These are phyloP conservation scores for Ascochyta rabiei DNA, from an alignment of 2,329 filamentous ascomycete genomes.

Conservation along the genomic window DNA sequence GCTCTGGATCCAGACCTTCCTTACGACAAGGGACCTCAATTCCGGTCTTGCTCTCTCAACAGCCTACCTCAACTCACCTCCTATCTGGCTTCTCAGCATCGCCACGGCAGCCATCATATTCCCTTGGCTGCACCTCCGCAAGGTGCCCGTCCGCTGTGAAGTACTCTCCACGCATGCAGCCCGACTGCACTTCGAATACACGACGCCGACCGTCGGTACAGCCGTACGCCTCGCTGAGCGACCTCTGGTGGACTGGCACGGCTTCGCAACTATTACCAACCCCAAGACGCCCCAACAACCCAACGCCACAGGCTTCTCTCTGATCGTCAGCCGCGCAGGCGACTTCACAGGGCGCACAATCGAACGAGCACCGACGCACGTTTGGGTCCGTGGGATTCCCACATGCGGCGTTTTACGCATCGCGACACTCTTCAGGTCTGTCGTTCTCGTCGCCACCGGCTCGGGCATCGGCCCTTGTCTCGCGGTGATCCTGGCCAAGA, in stretches of 20 bases:
- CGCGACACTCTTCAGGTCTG: constrained; percentile 43
- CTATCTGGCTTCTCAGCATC: constrained; percentile 72
- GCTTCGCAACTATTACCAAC: constrained; percentile 50
- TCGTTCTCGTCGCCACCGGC: constrained; percentile 48
- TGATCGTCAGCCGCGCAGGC: constrained; percentile 48
- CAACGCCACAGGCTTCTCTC: constrained; percentile 37
- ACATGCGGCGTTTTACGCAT: constrained; percentile 46
- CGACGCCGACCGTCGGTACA: constrained; percentile 40
- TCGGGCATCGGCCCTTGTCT: constrained; percentile 52
- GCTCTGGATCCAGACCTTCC: constrained; percentile 42
- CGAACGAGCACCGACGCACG: constrained; percentile 38
- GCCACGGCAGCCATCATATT: constrained; percentile 72
- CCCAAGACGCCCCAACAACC: constrained; percentile 6
- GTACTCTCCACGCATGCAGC: constrained; percentile 75
- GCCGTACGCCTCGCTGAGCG: constrained; percentile 40
- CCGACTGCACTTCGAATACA: constrained; percentile 63
- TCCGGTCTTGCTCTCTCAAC: constrained; percentile 21
- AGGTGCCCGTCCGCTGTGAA: constrained; percentile 70
- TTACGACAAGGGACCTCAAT: constrained; percentile 35
- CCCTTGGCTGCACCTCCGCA: constrained; percentile 76
- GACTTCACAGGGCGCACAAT: constrained; percentile 48
- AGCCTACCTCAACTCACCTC: constrained; percentile 34
- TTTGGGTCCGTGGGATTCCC: constrained; percentile 48
- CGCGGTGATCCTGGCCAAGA: constrained; percentile 57
- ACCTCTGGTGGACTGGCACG: constrained; percentile 47